Percentiles rank a stretch among this genome's conserved stretches.
Conservation (phyloP, 768 basidiomycete genomes). For the Leccinum obscurum region DNA sequence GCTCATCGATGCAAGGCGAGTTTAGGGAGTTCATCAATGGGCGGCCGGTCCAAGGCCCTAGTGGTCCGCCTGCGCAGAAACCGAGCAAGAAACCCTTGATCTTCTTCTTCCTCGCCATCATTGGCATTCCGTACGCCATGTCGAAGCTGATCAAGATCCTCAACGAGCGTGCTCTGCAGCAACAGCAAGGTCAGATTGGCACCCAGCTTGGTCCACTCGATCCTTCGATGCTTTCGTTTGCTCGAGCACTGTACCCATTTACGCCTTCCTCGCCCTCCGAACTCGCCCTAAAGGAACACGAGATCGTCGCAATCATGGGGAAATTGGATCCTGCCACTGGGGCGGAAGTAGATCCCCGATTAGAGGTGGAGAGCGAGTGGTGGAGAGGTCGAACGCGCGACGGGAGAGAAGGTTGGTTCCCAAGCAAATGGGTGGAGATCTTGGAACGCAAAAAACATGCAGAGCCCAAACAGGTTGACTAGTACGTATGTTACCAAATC, state of each 20-base stretch:
- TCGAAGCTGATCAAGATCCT: constrained; percentile 81
- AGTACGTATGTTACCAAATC: constrained; percentile 1
- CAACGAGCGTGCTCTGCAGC: constrained; percentile 56
- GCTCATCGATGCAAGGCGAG: constrained; percentile 54
- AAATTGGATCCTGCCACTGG: constrained; percentile 74
- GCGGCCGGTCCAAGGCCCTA: constrained; percentile 52
- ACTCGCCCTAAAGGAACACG: constrained; percentile 79
- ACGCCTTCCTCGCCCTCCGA: constrained; percentile 73
- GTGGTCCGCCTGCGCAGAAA: constrained; percentile 45
- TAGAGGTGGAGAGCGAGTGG: constrained; percentile 74
- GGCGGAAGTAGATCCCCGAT: constrained; percentile 63
- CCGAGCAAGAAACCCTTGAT: constrained; percentile 88
- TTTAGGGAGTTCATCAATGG: constrained; percentile 79
- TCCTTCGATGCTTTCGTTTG: constrained; percentile 81
- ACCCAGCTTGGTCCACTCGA: constrained; percentile 57
- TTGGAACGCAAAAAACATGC: constrained; percentile 46
- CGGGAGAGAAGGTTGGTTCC: constrained; percentile 94
- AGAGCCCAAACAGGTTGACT: constrained; percentile 44
- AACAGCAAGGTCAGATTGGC: constrained; percentile 40
- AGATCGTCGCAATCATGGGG: constrained; percentile 90
- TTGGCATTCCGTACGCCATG: constrained; percentile 95
- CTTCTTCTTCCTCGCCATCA: constrained; percentile 89
- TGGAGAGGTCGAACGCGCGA: constrained; percentile 94
- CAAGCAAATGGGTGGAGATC: constrained; percentile 82
- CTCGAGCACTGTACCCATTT: constrained; percentile 79